Percentiles rank a stretch among this genome's conserved stretches.
These are phyloP conservation scores for Forsythia viridissima DNA, from an alignment of 257 asterid genomes.

Conservation along the genomic window DNA sequence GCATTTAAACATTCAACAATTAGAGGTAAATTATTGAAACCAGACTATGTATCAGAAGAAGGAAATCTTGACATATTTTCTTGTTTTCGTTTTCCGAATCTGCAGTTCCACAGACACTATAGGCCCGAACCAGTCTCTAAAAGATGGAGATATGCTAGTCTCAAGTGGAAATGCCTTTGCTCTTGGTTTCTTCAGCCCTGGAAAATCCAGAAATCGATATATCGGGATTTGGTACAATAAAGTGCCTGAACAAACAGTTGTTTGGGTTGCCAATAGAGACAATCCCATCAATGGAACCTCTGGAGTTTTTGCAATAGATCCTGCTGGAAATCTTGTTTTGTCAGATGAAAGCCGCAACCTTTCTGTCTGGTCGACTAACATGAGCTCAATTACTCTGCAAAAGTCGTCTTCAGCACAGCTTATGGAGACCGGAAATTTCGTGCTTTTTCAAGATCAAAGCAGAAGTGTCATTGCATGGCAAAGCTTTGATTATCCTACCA, in stretches of 20 bases:
- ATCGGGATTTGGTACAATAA: conserved; percentile 49
- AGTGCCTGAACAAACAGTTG: conserved; percentile 34
- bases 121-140: conserved; percentile 27
- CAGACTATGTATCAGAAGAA: conserved; percentile 14
- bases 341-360: background rate
- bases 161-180: conserved; percentile 18
- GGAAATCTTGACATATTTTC: background rate
- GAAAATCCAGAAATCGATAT: conserved; percentile 24
- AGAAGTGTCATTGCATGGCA: conserved; percentile 39
- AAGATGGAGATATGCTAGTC: conserved; percentile 35
- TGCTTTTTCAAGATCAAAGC: conserved; percentile 27
- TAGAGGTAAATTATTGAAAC: no score
- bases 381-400: conserved; percentile 3
- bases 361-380: conserved; percentile 37
- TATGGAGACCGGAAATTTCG: conserved; percentile 47
- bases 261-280: conserved; percentile 52
- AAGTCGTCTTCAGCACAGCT: conserved; percentile 27
- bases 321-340: conserved; percentile 41
- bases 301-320: conserved; percentile 27
- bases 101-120: conserved; percentile 31
- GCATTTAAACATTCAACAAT: no score
- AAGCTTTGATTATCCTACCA: conserved; percentile 55
- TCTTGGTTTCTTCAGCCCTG: conserved; percentile 39
- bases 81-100: conserved; percentile 13
- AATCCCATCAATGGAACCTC: conserved; percentile 27